phyloP scores from a whole-genome alignment of 2,329 filamentous ascomycete genomes.

The Neonectria faginata region DNA sequence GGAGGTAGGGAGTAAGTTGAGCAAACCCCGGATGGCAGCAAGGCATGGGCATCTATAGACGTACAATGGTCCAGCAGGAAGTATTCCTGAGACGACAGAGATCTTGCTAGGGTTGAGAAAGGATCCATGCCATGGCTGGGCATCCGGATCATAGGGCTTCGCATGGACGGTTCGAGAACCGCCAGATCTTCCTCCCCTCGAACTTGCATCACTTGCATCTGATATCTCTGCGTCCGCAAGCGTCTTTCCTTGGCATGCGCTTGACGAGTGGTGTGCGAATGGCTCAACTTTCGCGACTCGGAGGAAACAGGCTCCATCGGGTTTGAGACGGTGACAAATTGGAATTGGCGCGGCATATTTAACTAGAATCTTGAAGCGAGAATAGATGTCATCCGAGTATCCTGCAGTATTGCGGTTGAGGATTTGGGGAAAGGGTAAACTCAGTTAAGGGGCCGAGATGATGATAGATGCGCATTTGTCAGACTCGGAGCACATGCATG shows the following conservation, averaged over 20 bases:
- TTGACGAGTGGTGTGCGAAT: slow-evolving; percentile 19
- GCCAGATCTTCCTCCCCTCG: not conserved
- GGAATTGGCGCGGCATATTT: slow-evolving; percentile 16
- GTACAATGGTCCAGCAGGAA: slow-evolving; percentile 25
- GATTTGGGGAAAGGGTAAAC: not conserved
- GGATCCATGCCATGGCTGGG: not conserved
- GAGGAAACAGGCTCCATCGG: not conserved
- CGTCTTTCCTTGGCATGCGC: slow-evolving; percentile 27
- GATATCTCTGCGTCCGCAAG: slow-evolving; percentile 13
- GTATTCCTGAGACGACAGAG: slow-evolving; percentile 15
- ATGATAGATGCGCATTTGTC: slow-evolving; percentile 10
- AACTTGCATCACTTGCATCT: not conserved
- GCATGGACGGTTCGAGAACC: not conserved
- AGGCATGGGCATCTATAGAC: not conserved
- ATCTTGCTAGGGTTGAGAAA: slow-evolving; percentile 1
- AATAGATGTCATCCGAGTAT: no score
- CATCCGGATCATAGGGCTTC: not conserved
- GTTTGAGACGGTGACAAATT: slow-evolving; percentile 24
- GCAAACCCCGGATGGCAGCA: not conserved
- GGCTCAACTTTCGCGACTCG: slow-evolving; percentile 10
- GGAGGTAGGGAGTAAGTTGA: not conserved
- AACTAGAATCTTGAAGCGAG: not conserved
- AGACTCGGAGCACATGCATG: no score
- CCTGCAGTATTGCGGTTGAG: not conserved
- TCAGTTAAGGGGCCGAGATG: not conserved